These are phyloP conservation scores for Stentor roeselii DNA, from an alignment of 73 alveolate species.

Conservation along the genomic window DNA sequence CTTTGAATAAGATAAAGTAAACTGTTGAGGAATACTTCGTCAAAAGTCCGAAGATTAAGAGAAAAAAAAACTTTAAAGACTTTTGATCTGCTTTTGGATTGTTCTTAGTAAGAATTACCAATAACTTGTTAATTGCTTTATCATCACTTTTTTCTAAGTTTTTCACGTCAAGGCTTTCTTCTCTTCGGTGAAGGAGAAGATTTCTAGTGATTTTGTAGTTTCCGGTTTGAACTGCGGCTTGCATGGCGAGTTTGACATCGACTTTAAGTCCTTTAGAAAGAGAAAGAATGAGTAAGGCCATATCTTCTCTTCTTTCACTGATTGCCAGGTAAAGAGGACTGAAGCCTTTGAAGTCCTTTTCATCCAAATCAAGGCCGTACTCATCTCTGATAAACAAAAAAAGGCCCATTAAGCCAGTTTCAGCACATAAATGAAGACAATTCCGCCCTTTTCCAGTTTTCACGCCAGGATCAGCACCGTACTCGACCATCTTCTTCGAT, in stretches of 20 bases:
- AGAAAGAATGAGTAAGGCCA: background rate
- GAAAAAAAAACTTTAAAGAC: background rate
- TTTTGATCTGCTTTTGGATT: background rate
- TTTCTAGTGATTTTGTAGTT: too few species aligned
- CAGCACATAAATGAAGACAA: background rate
- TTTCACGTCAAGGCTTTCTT: too few species aligned
- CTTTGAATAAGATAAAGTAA: too few species aligned
- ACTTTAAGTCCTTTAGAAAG: background rate
- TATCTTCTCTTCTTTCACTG: slow-evolving; percentile 5
- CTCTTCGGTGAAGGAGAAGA: too few species aligned
- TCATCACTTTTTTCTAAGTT: too few species aligned
- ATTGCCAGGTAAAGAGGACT: background rate
- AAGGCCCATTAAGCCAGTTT: background rate
- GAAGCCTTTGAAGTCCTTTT: background rate
- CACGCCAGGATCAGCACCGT: background rate
- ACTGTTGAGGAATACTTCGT: too few species aligned
- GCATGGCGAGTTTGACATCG: background rate
- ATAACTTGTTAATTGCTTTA: background rate
- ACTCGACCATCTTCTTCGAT: background rate
- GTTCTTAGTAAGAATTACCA: background rate
- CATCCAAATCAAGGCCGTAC: background rate
- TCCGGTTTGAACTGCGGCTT: background rate
- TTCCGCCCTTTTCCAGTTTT: background rate
- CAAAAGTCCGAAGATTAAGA: too few species aligned
- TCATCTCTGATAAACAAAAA: too few species aligned